Percentiles rank a stretch among this genome's conserved stretches.
Conservation (phyloP, 192 early-diverging fungal species). For the Backusella morwellensis region DNA sequence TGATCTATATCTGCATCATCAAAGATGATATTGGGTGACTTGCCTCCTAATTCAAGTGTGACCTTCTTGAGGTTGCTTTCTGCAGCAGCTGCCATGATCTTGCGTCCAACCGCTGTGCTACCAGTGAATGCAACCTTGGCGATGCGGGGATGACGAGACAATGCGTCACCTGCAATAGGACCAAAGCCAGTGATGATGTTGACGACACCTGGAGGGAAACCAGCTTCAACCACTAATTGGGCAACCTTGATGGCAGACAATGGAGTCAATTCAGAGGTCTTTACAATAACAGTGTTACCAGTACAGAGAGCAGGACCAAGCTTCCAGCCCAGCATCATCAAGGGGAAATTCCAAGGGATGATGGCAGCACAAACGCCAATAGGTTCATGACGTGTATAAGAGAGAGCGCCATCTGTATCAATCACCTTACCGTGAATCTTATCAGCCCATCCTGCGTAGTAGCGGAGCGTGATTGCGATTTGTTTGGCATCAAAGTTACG, state of each 20-base stretch:
- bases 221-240: conserved; percentile 59
- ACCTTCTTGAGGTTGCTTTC: conserved; percentile 69
- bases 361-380: conserved; percentile 70
- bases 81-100: conserved; percentile 56
- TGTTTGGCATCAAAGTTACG: conserved; percentile 52
- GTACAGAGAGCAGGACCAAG: conserved; percentile 69
- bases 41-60: conserved; percentile 84
- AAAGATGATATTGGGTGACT: conserved; percentile 79
- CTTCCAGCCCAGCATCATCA: conserved; percentile 68
- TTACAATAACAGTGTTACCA: conserved; percentile 68
- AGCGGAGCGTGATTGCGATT: conserved; percentile 61
- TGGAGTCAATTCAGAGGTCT: conserved; percentile 65
- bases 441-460: conserved; percentile 69
- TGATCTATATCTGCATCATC: conserved; percentile 72
- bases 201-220: conserved; percentile 72
- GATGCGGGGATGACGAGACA: conserved; percentile 68
- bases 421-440: conserved; percentile 49
- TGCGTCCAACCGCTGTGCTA: conserved; percentile 64
- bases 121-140: conserved; percentile 78
- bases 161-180: conserved; percentile 53
- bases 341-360: conserved; percentile 70
- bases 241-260: conserved; percentile 59
- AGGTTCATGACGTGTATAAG: conserved; percentile 53
- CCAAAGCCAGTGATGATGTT: conserved; percentile 86
- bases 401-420: conserved; percentile 16